Base-by-base conservation (phyloP, 768 basidiomycete genomes). In the Phanerochaete sordida region DNA sequence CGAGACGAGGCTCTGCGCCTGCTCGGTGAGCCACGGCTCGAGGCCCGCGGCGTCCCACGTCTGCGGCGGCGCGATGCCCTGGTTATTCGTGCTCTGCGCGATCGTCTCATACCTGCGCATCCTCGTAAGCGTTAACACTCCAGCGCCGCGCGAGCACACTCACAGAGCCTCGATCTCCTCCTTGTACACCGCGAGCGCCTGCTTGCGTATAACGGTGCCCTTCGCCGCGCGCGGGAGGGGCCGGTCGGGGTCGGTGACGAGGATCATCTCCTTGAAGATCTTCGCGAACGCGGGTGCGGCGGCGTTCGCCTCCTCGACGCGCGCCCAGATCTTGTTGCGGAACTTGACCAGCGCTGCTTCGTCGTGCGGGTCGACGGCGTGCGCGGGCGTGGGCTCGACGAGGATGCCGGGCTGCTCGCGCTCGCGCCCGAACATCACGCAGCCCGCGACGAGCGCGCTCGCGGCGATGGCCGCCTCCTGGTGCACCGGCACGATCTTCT, bases 211-310 rank as follows among this genome's bases (percentile, higher is more conserved):
- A 2, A 81, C 73, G 0, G 82, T 79, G 0, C 80, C 81, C 63
- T 84, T 85, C 0, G 70, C 75, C 1, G 80, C 69, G n/a, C 76
- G 75, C n/a, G 74, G 69, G 45, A 84, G 70, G 0, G 80, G 81
- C 58, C 81, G 80, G 0, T 68, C 72, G 21, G 75, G 64, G 3
- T 70, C 68, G 0, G 80, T 72, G 16, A 82, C 66, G 28, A 83
- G 45, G 37, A 84, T 79, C 79, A 84, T 80, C 64, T 84, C 79
- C 62, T 79, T 79, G 68, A 78, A 81, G 13, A 81, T 72, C 23
- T 68, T 57, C 13, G 72, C 69, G 54, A 70, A 71, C 16, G 57
- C 56, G 0, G 72, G 68, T 0, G 65, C 68, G 37, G 35, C 59
- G 1, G 49, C 59, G 56, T 73, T 74, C n/a, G 66, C 63, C 37